A percentile compares a stretch with the other conserved stretches of the same genome.
Evolutionary conservation across 768 basidiomycete genomes (phyloP).

Genomic region (Leccinellum luteum): DNA sequence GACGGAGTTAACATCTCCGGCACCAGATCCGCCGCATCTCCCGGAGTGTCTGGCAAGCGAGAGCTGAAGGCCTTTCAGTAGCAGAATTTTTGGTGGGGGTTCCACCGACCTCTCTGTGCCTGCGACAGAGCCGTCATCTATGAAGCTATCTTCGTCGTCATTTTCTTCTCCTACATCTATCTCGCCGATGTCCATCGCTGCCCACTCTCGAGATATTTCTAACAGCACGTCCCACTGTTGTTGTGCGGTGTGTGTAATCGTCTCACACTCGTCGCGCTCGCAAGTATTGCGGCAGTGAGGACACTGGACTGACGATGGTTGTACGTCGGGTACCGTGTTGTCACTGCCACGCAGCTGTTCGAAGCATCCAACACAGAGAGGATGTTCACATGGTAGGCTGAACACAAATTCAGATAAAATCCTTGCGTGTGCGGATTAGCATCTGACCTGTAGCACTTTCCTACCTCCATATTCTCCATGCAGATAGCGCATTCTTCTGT

Average conservation of each 20-base stretch:
- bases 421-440: neutral
- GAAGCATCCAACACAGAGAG: constrained; percentile 17
- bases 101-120: constrained; percentile 13
- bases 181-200: constrained; percentile 8
- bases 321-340: neutral
- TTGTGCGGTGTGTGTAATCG: constrained; percentile 12
- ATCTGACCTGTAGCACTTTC: constrained; percentile 21
- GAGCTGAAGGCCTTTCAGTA: constrained; percentile 9
- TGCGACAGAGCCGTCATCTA: neutral
- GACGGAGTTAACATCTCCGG: neutral
- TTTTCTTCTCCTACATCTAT: constrained; percentile 8
- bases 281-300: constrained; percentile 18
- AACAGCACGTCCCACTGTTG: constrained; percentile 21
- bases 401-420: neutral
- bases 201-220: constrained; percentile 19
- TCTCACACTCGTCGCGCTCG: constrained; percentile 14
- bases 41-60: neutral
- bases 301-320: constrained; percentile 9
- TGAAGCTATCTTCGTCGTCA: constrained; percentile 5
- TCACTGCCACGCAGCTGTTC: neutral
- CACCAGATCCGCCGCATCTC: constrained; percentile 3
- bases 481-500: constrained; percentile 22
- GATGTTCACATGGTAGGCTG: constrained; percentile 17
- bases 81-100: neutral
- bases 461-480: constrained; percentile 14